Conservation (phyloP, 2,329 filamentous ascomycete genomes). For the Colletotrichum theobromicola region DNA sequence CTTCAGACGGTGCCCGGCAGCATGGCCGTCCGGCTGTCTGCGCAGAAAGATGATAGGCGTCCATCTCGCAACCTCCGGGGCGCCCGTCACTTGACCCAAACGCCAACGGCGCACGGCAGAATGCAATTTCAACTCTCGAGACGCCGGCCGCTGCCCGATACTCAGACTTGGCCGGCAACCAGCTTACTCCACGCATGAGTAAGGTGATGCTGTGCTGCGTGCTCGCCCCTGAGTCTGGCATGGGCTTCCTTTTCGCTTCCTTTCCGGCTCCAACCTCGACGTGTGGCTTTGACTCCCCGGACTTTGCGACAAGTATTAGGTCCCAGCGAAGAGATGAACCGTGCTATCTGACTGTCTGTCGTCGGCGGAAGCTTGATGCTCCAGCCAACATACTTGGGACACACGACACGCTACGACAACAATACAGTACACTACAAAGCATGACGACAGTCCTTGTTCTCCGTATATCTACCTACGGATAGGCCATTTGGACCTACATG, state of each 20-base stretch:
- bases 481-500: not conserved
- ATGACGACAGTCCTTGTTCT: not conserved
- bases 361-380: not conserved
- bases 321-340: not conserved
- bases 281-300: slow-evolving; percentile 9
- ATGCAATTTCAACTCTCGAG: not conserved
- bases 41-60: not conserved
- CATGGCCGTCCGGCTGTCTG: not conserved
- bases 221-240: not conserved
- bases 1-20: not conserved
- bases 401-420: not conserved
- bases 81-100: slow-evolving; percentile 13
- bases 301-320: not conserved
- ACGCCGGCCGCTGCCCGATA: slow-evolving; percentile 13
- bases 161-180: slow-evolving; percentile 5
- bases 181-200: slow-evolving; percentile 7
- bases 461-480: not conserved
- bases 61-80: not conserved
- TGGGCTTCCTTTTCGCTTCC: not conserved
- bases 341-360: not conserved
- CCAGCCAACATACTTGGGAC: not conserved
- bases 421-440: not conserved
- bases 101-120: slow-evolving; percentile 17
- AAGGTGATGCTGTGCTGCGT: not conserved
- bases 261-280: not conserved